These are phyloP conservation scores for Diaporthe aspalathi DNA, from an alignment of 2,329 filamentous ascomycete genomes.

Conservation along the genomic window DNA sequence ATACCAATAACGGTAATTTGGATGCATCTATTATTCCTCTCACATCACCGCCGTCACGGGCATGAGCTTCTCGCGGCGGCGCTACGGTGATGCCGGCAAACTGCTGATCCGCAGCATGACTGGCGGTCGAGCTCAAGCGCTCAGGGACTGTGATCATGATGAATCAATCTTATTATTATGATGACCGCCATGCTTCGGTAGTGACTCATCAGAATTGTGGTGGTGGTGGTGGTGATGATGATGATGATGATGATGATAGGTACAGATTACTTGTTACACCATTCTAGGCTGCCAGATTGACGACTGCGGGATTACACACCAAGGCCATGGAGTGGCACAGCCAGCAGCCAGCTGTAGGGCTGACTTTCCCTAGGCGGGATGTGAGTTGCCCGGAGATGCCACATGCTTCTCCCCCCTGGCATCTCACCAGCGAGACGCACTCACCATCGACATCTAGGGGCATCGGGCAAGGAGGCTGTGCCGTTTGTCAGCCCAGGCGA, in stretches of 20 bases:
- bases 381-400: slow-evolving; percentile 6
- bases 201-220: slow-evolving; percentile 13
- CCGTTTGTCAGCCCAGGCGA: slow-evolving; percentile 30
- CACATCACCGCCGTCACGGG: slow-evolving; percentile 20
- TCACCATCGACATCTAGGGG: not conserved
- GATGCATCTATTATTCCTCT: not conserved
- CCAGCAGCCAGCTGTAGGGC: slow-evolving; percentile 19
- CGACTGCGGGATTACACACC: slow-evolving; percentile 13
- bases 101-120: not conserved
- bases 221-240: not conserved
- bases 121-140: not conserved
- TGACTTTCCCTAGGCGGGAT: slow-evolving; percentile 13
- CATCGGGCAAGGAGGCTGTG: slow-evolving; percentile 29
- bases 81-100: slow-evolving; percentile 15
- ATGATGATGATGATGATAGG: not conserved
- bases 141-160: not conserved
- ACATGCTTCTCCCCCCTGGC: not conserved
- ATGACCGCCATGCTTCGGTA: not conserved
- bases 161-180: not conserved
- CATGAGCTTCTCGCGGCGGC: not conserved
- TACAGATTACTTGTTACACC: not conserved
- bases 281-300: slow-evolving; percentile 21
- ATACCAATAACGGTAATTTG: not conserved
- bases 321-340: not conserved
- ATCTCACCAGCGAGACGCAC: slow-evolving; percentile 21